Evolutionary conservation across 352 stramenopile species (phyloP), one percentile per base, ranked within the genome.

Genomic region (Phytophthora agathidicida): DNA sequence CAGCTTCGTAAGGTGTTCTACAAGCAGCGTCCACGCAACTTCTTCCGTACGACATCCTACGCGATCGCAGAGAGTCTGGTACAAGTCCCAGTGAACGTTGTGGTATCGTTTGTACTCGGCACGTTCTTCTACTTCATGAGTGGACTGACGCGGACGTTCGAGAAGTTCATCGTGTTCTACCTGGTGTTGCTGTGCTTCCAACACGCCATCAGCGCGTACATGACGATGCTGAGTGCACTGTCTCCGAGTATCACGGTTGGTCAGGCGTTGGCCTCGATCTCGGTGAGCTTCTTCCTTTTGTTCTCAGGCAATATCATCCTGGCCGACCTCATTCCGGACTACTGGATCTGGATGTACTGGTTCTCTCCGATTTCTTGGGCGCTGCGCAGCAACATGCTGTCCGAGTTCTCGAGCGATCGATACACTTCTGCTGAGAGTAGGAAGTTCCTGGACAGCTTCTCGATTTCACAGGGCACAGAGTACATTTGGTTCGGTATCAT

Each of bases 101-200:
- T 75, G 1, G 90, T 86, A 0, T 65, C 74, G 23, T 75, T 84
- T 22, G 55, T 84, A n/a, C 28, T 81, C 6, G 75, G 90, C 60
- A 79, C 89, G 11, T 77, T 84, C 62, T 84, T 88, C 57, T 97
- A 97, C 71, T 97, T 89, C 53, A 94, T 97, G 80, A 91, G 91
- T 61, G 89, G 88, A 0, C 63, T 97, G 30, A 79, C 68, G 4
- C 49, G 50, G 1, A 71, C 77, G 27, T 81, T 87, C 28, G 56
- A 73, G 35, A 84, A 86, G 51, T 96, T 83, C 61, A 75, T 96
- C 35, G 75, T 91, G 16, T 96, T 87, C 41, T 69, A 92, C 48
- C 48, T 82, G 1, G 80, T 96, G 28, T 56, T 96, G 10, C 64
- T 96, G 26, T 64, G 59, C 1, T 97, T 96, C 73, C 72, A 87